These are phyloP conservation scores for Phalaenopsis aphrodite DNA, from an alignment of 106 monocot genomes.

Conservation along the genomic window DNA sequence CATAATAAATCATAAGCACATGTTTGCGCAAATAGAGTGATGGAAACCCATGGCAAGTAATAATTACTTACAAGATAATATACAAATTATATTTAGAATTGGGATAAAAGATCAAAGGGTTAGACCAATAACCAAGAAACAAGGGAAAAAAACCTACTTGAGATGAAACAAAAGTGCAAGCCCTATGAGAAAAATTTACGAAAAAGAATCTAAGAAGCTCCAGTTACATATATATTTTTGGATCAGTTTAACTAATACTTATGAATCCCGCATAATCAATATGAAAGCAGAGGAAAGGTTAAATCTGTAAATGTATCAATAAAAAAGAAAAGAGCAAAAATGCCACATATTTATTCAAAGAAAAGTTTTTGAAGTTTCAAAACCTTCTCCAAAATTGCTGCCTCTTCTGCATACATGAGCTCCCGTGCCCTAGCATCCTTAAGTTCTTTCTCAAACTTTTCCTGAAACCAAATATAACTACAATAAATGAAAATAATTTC, in stretches of 20 bases:
- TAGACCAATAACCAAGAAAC: neutral
- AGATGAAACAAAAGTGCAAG: neutral
- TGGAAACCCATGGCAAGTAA: neutral
- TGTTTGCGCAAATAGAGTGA: neutral
- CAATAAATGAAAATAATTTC: neutral
- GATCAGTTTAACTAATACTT: neutral
- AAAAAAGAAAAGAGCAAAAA: neutral
- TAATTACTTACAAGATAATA: neutral
- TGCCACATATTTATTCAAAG: neutral
- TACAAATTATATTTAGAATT: neutral
- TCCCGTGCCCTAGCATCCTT: slow-evolving; percentile 78
- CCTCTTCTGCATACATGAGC: slow-evolving; percentile 94
- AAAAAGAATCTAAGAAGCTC: neutral
- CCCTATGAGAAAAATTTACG: neutral
- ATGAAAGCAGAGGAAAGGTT: neutral
- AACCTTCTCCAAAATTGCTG: slow-evolving; percentile 91
- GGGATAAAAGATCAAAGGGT: neutral
- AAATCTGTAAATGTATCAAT: neutral
- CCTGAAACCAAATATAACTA: slow-evolving; percentile 33
- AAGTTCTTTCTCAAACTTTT: slow-evolving; percentile 87
- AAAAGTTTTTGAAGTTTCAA: neutral
- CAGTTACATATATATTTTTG: neutral
- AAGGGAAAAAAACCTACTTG: neutral
- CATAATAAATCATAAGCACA: neutral
- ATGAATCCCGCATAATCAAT: neutral